Base-by-base conservation (phyloP, 2,329 filamentous ascomycete species). In the Xylaria sp. region DNA sequence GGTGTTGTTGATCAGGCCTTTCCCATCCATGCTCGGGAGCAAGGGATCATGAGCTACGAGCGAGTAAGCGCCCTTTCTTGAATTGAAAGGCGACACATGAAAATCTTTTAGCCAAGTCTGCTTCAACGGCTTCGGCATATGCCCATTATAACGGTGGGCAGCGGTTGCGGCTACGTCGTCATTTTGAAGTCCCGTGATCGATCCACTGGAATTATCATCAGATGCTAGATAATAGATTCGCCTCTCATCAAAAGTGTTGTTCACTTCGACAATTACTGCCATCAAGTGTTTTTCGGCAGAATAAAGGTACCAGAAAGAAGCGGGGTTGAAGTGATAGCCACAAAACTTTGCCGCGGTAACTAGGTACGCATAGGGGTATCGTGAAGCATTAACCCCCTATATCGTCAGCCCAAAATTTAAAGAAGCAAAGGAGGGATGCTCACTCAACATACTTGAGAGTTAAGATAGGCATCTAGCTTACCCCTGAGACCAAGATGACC, bases 231-330 rank as follows among this genome's bases (percentile, higher is more conserved):
- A 76, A 63, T 90, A 90, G 69, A 87, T 81, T 8, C 86, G 81
- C 46, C 86, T 78, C 69, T 92, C 89, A 44, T 83, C 87, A 65
- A 90, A 91, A 0, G 87, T 90, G 63, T 91, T 91, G 70, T 90
- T 90, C 42, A 91, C 86, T 68, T 92, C 89, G 1, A 90, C 66
- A 1, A 92, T 77, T 71, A 91, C 84, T 50, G 84, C 85, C 20
- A 76, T 79, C 13, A 92, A 75, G 5, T 78, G 70, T 52, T 80
- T 79, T 7, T 81, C 70, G 0, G 71, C 61, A 11, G 84, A 80
- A 67, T 92, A 92, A 2, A 92, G 78, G 61, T 91, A 91, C 87
- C 89, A 92, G 63, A 92, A 89, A 0, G 88, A 91, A 2, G 89
- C 86, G 0, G 88, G 88, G 62, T 91, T 92, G 71, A 90, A 91